phyloP scores from a whole-genome alignment of 192 early-diverging fungal species.

The Linnemannia schmuckeri region DNA sequence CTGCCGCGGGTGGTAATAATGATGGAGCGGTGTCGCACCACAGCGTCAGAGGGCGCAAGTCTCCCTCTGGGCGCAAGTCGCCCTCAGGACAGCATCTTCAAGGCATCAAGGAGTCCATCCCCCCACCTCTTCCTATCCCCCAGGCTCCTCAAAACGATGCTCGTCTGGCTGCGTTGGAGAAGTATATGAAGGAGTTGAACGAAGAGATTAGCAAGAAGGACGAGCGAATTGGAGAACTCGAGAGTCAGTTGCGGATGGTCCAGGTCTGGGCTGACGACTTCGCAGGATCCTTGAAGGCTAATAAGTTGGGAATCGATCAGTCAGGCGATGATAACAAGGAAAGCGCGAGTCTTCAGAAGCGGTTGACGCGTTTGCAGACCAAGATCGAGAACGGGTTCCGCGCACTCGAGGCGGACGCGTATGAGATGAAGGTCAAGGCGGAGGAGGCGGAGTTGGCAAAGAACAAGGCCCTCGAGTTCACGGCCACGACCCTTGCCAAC shows the following conservation, averaged over 20 bases:
- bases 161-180: constrained; percentile 26
- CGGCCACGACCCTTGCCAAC: constrained; percentile 34
- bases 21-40: too few species aligned
- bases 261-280: constrained; percentile 40
- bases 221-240: constrained; percentile 29
- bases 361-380: constrained; percentile 24
- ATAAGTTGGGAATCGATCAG: constrained; percentile 16
- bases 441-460: constrained; percentile 35
- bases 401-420: constrained; percentile 21
- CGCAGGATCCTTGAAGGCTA: constrained; percentile 4
- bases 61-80: constrained; percentile 20
- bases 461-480: constrained; percentile 41
- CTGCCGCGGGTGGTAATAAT: not conserved
- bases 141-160: constrained; percentile 11
- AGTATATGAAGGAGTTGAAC: constrained; percentile 49
- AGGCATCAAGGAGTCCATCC: not conserved
- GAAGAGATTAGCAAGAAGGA: constrained; percentile 52
- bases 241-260: constrained; percentile 42
- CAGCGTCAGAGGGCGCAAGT: not conserved
- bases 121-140: not conserved
- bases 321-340: not conserved
- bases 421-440: constrained; percentile 31
- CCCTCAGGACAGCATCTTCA: constrained; percentile 7
- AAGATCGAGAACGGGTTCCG: constrained; percentile 45
- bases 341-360: not conserved